Conservation (phyloP, 2,329 filamentous ascomycete species). For the Macrophomina pseudophaseolina region DNA sequence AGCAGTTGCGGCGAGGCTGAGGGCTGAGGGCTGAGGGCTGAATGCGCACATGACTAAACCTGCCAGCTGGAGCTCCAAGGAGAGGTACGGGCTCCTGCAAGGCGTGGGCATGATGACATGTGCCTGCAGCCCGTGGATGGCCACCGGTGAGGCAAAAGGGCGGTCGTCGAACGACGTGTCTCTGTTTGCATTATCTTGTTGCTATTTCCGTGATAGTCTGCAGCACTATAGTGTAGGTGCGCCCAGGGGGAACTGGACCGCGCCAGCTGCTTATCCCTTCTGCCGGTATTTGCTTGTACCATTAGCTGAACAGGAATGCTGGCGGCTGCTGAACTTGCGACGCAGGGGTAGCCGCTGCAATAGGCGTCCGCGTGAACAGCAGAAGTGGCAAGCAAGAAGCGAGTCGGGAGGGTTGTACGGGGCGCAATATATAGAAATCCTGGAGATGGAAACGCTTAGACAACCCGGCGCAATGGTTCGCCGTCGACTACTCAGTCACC, state of each 20-base stretch:
- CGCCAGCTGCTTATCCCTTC: slow-evolving; percentile 18
- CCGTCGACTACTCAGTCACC: background rate
- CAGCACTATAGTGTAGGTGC: slow-evolving; percentile 11
- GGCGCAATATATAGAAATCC: slow-evolving; percentile 22
- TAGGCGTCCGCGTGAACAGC: slow-evolving; percentile 21
- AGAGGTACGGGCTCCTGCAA: slow-evolving; percentile 15
- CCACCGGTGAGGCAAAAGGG: slow-evolving; percentile 10
- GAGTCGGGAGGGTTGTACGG: slow-evolving; percentile 19
- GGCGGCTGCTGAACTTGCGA: slow-evolving; percentile 9
- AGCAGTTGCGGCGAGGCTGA: background rate
- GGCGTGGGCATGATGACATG: slow-evolving; percentile 13
- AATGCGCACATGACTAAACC: slow-evolving; percentile 18
- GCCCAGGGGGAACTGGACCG: slow-evolving; percentile 17
- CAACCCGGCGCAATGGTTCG: slow-evolving; percentile 8
- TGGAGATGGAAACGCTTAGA: slow-evolving; percentile 5
- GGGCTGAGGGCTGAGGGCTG: slow-evolving; percentile 17
- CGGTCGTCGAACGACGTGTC: slow-evolving; percentile 21
- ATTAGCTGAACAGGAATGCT: slow-evolving; percentile 7
- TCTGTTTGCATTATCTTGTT: slow-evolving; percentile 21
- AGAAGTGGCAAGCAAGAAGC: slow-evolving; percentile 15
- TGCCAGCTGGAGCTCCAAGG: slow-evolving; percentile 1
- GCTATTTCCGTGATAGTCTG: slow-evolving; percentile 21
- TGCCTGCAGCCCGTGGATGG: slow-evolving; percentile 4
- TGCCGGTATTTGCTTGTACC: slow-evolving; percentile 1
- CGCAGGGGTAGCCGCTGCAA: slow-evolving; percentile 16